phyloP scores from a whole-genome alignment of 768 basidiomycete genomes.

The Agaricus subrufescens region DNA sequence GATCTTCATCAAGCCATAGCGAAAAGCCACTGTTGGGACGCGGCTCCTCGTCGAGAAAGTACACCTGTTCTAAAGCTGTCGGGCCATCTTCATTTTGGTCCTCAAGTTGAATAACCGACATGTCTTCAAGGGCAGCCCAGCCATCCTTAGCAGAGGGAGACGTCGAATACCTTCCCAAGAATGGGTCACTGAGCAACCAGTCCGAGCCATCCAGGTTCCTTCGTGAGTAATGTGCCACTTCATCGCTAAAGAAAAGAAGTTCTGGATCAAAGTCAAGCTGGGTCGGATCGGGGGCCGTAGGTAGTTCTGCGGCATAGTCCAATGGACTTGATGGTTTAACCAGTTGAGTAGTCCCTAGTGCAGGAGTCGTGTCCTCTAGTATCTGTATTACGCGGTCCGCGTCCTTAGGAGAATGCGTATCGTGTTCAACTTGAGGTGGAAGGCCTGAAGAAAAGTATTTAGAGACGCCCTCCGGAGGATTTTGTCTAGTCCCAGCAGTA shows the following conservation, averaged over 20 bases:
- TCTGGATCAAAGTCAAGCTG: neutral
- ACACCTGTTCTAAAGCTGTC: neutral
- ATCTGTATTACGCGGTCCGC: neutral
- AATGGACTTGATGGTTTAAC: neutral
- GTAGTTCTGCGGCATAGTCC: neutral
- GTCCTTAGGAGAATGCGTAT: neutral
- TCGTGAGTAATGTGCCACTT: neutral
- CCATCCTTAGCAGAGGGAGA: neutral
- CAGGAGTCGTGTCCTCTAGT: neutral
- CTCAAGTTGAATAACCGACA: neutral
- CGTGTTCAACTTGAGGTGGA: neutral
- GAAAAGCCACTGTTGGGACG: neutral
- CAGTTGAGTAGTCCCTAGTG: neutral
- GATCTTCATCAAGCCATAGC: neutral
- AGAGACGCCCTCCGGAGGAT: neutral
- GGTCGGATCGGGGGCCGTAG: neutral
- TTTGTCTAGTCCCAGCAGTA: neutral
- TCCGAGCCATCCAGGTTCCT: neutral
- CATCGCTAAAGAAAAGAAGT: neutral
- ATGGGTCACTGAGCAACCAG: slow-evolving; percentile 7
- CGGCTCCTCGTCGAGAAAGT: neutral
- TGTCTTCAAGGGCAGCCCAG: neutral
- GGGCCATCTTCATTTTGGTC: neutral
- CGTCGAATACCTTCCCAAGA: neutral
- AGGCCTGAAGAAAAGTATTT: neutral